These are phyloP conservation scores for Rhynchospora breviuscula DNA, from an alignment of 176 grass and related monocot genomes.

Conservation along the genomic window DNA sequence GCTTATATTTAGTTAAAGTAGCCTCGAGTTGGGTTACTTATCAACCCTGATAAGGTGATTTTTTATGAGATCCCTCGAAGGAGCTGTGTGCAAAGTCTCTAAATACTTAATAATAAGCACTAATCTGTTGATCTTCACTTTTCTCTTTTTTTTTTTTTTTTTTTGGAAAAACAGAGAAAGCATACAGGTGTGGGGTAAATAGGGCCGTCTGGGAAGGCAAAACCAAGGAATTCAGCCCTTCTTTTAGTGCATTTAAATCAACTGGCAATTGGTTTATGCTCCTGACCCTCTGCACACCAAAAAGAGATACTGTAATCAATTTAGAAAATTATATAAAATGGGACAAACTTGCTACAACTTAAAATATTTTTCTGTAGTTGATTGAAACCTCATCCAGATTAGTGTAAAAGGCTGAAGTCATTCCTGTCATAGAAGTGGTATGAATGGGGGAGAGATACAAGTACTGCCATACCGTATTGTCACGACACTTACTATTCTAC, in stretches of 20 bases:
- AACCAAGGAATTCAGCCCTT: slow-evolving; percentile 67
- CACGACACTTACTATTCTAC: slow-evolving; percentile 20
- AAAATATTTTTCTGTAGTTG: not conserved
- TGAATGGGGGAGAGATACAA: slow-evolving; percentile 48
- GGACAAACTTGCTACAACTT: not conserved
- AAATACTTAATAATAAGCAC: not conserved
- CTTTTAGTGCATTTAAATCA: slow-evolving; percentile 60
- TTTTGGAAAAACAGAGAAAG: slow-evolving; percentile 16
- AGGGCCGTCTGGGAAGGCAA: slow-evolving; percentile 62
- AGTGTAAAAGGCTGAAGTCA: slow-evolving; percentile 70
- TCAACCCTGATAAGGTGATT: not conserved
- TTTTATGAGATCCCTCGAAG: not conserved
- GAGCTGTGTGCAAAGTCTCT: not conserved
- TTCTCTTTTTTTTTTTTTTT: not conserved
- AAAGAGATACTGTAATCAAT: not conserved
- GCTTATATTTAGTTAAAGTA: not conserved
- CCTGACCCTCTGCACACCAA: slow-evolving; percentile 52
- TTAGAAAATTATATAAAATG: not conserved
- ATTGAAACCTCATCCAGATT: slow-evolving; percentile 48
- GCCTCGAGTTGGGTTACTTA: not conserved
- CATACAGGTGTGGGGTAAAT: slow-evolving; percentile 62
- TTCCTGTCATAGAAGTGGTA: slow-evolving; percentile 76
- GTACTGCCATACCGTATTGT: slow-evolving; percentile 68
- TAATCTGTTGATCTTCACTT: not conserved
- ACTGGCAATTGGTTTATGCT: slow-evolving; percentile 81